Conservation (phyloP, 1,284 basidiomycete species). For the Pholiota adiposa region DNA sequence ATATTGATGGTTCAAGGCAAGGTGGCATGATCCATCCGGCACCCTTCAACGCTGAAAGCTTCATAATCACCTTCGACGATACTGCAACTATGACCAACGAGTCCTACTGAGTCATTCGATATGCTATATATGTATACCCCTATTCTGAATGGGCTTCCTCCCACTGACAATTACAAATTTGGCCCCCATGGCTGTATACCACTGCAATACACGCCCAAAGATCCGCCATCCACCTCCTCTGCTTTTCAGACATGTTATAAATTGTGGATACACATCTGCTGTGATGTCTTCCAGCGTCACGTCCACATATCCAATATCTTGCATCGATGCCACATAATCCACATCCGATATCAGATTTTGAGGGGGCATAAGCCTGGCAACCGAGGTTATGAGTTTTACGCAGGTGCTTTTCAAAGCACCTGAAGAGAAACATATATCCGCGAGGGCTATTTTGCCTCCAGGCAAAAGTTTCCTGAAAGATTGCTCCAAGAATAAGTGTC, state of each 20-base stretch:
- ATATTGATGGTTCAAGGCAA: neutral
- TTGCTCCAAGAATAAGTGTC: conserved; percentile 53
- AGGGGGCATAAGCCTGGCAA: conserved; percentile 51
- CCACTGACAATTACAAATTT: conserved; percentile 62
- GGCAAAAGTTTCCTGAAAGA: conserved; percentile 47
- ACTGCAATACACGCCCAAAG: conserved; percentile 46
- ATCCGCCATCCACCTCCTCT: conserved; percentile 49
- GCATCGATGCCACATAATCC: conserved; percentile 52
- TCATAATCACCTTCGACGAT: neutral
- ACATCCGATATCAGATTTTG: conserved; percentile 54
- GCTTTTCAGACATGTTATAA: conserved; percentile 51
- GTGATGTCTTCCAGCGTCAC: conserved; percentile 65
- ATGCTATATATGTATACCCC: neutral
- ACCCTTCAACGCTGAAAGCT: too few species aligned
- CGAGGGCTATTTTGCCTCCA: conserved; percentile 63
- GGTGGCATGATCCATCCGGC: too few species aligned
- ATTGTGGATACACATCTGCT: conserved; percentile 61
- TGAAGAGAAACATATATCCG: conserved; percentile 61
- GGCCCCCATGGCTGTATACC: conserved; percentile 47
- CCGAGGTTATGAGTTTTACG: conserved; percentile 31
- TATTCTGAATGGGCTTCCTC: conserved; percentile 13
- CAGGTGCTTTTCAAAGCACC: conserved; percentile 27
- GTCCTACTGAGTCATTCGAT: too few species aligned
- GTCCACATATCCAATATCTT: conserved; percentile 56
- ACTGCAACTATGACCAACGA: too few species aligned